Conservation (phyloP, 345 rosid genomes). For the Brassica nigra region DNA sequence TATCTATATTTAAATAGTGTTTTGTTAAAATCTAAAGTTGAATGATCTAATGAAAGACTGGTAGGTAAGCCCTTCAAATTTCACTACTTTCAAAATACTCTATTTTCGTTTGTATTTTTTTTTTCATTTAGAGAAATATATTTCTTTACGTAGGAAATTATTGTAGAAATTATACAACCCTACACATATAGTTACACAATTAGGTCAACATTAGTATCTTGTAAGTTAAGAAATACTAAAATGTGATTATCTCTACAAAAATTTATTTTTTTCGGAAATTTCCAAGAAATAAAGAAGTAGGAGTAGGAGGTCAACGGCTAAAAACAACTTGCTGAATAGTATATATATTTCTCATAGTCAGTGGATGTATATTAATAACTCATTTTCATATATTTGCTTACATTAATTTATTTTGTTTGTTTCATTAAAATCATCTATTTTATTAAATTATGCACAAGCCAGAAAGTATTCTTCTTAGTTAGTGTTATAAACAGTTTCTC, state of each 20-base stretch:
- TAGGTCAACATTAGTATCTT: not conserved
- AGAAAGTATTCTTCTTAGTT: constrained; percentile 21
- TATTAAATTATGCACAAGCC: constrained; percentile 5
- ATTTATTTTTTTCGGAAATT: not conserved
- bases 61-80: constrained; percentile 22
- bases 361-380: constrained; percentile 13
- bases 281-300: not conserved
- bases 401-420: not conserved
- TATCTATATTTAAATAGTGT: not conserved
- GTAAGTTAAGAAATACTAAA: not conserved
- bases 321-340: constrained; percentile 10
- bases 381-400: not conserved
- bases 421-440: not conserved
- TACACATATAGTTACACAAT: not conserved
- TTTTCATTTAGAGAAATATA: not conserved
- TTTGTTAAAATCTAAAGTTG: constrained; percentile 7
- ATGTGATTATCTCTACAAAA: not conserved
- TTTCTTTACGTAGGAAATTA: not conserved
- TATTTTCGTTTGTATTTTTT: not conserved
- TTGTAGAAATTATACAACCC: not conserved
- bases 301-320: constrained; percentile 21
- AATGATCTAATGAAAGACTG: constrained; percentile 11
- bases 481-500: constrained; percentile 19
- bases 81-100: not conserved
- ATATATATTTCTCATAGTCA: not conserved